Conservation (phyloP, 495 filamentous ascomycete species). For the Tuber microsphaerosporum region DNA sequence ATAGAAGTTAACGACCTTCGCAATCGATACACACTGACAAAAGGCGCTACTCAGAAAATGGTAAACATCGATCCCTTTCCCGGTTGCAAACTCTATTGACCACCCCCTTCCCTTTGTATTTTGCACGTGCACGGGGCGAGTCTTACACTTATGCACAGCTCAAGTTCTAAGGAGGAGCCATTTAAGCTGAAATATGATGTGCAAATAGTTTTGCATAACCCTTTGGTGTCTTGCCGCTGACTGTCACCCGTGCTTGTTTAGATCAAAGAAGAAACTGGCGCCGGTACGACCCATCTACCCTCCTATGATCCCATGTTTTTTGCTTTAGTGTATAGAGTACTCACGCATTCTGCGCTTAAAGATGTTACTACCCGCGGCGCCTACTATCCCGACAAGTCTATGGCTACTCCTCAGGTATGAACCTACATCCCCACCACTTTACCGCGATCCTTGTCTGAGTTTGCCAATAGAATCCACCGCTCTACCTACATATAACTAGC, state of each 20-base stretch:
- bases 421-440: not conserved
- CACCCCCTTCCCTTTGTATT: constrained; percentile 39
- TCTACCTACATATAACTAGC: constrained; percentile 93
- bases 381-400: constrained; percentile 94
- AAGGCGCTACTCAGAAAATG: constrained; percentile 97
- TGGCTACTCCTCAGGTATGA: constrained; percentile 87
- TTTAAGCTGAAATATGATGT: constrained; percentile 74
- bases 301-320: constrained; percentile 49
- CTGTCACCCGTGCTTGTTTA: constrained; percentile 58
- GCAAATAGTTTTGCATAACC: constrained; percentile 54
- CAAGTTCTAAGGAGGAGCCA: constrained; percentile 52
- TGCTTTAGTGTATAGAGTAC: constrained; percentile 48
- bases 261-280: constrained; percentile 99
- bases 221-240: constrained; percentile 95
- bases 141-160: constrained; percentile 28
- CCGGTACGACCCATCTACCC: constrained; percentile 77
- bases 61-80: constrained; percentile 60
- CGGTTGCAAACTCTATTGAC: constrained; percentile 42
- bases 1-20: constrained; percentile 97
- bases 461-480: constrained; percentile 70
- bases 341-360: constrained; percentile 63
- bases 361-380: constrained; percentile 97
- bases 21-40: constrained; percentile 95
- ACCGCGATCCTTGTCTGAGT: constrained; percentile 12
- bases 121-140: constrained; percentile 22